A percentile compares a stretch with the other conserved stretches of the same genome.
These are phyloP conservation scores for Cyclospora cayetanensis DNA, from an alignment of 169 alveolate species.

Conservation along the genomic window DNA sequence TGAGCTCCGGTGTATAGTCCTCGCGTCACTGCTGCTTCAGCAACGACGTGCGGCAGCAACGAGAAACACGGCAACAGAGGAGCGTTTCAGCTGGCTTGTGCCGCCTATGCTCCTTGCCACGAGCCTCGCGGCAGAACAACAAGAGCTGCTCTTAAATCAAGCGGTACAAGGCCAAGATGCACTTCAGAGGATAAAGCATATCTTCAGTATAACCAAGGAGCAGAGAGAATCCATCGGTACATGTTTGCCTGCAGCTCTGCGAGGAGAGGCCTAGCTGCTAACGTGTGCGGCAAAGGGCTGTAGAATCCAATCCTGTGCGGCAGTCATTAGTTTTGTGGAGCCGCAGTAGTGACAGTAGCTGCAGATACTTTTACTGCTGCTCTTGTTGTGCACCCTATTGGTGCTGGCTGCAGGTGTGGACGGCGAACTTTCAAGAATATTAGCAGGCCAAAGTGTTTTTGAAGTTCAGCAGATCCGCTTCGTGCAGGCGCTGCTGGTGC, in stretches of 20 bases:
- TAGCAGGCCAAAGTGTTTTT: neutral
- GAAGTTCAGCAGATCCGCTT: constrained; percentile 2
- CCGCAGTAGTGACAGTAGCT: neutral
- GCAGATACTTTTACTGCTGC: neutral
- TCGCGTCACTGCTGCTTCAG: constrained; percentile 22
- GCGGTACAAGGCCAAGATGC: neutral
- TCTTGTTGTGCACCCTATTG: neutral
- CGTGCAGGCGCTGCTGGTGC: constrained; percentile 25
- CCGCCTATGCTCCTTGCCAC: neutral
- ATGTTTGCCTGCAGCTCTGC: too few species aligned
- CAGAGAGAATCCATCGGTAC: constrained; percentile 4
- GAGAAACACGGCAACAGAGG: neutral
- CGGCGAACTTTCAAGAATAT: neutral
- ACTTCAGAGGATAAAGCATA: neutral
- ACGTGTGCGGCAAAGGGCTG: too few species aligned
- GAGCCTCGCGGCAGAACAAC: neutral
- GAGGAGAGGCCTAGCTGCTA: too few species aligned
- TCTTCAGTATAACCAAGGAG: neutral
- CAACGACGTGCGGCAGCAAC: neutral
- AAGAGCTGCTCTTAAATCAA: neutral
- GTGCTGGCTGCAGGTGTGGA: constrained; percentile 8
- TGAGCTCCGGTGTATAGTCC: neutral
- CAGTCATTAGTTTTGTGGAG: neutral
- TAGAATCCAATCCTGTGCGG: too few species aligned
- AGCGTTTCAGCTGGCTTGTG: neutral